Percentiles rank a stretch among this genome's conserved stretches.
phyloP scores from a whole-genome alignment of 495 filamentous ascomycete species.

The Opeltia flavorubescens region DNA sequence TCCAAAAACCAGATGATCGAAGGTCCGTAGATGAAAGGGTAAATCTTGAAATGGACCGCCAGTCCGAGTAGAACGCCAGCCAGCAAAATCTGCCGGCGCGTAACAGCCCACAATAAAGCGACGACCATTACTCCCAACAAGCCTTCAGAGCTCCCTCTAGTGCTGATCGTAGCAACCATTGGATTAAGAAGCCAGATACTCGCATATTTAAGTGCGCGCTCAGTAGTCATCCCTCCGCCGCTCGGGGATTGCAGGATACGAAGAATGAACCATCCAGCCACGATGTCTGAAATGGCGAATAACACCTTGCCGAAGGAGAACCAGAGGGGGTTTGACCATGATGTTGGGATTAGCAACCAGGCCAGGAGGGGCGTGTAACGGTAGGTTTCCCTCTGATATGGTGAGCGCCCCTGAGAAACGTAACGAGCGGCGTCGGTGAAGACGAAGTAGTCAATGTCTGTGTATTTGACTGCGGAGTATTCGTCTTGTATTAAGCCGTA shows the following conservation, averaged over 20 bases:
- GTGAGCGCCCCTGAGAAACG: constrained; percentile 46
- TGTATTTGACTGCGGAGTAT: constrained; percentile 84
- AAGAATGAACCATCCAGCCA: constrained; percentile 80
- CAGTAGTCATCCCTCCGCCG: constrained; percentile 29
- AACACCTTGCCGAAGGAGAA: constrained; percentile 83
- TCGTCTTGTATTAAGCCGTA: constrained; percentile 90
- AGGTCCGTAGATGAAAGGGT: constrained; percentile 86
- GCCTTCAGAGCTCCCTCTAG: constrained; percentile 85
- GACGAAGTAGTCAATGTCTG: constrained; percentile 96
- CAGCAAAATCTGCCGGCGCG: constrained; percentile 39
- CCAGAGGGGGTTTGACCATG: constrained; percentile 39
- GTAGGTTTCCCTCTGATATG: constrained; percentile 85
- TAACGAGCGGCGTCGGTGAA: constrained; percentile 94
- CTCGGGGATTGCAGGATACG: constrained; percentile 32
- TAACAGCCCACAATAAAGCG: constrained; percentile 66
- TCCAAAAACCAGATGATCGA: constrained; percentile 85
- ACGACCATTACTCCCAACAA: constrained; percentile 71
- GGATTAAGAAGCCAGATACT: constrained; percentile 89
- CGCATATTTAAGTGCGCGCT: constrained; percentile 55
- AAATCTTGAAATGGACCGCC: constrained; percentile 94
- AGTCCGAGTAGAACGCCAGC: constrained; percentile 70
- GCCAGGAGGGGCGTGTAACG: constrained; percentile 90
- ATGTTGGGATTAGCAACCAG: constrained; percentile 76
- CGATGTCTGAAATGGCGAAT: constrained; percentile 68
- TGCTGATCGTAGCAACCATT: constrained; percentile 95